Conservation (phyloP, 2,329 filamentous ascomycete genomes). For the Diaporthe caulivora region DNA sequence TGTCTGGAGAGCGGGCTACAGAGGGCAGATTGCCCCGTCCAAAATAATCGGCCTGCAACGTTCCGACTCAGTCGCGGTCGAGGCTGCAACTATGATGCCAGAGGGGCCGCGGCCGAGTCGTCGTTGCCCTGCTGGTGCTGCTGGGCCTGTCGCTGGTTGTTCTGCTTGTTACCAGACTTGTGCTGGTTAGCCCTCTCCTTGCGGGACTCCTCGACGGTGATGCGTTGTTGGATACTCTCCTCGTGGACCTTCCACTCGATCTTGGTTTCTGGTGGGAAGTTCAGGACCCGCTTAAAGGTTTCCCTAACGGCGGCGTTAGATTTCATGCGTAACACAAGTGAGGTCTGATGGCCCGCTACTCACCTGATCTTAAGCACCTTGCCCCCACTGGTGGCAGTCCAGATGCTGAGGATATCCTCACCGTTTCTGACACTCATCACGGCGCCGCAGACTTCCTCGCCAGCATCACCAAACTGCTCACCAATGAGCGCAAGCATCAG, state of each 20-base stretch:
- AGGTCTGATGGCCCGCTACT: conserved; percentile 47
- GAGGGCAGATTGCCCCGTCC: neutral
- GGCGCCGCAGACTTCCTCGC: conserved; percentile 93
- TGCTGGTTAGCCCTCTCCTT: conserved; percentile 80
- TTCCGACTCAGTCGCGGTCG: neutral
- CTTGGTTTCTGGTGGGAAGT: conserved; percentile 88
- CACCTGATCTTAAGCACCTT: conserved; percentile 97
- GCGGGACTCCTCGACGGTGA: conserved; percentile 89
- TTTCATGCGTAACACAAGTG: neutral
- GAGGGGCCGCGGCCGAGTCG: conserved; percentile 18
- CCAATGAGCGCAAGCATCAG: conserved; percentile 90
- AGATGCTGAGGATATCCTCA: conserved; percentile 97
- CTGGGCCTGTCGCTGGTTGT: conserved; percentile 45
- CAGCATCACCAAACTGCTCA: conserved; percentile 92
- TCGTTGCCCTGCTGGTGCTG: conserved; percentile 37
- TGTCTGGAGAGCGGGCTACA: neutral
- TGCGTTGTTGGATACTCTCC: conserved; percentile 92
- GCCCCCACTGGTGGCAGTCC: conserved; percentile 93
- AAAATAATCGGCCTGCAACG: too few species aligned
- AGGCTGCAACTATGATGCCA: conserved; percentile 33
- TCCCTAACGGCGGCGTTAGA: conserved; percentile 68
- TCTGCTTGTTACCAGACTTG: conserved; percentile 50
- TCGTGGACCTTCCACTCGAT: conserved; percentile 97
- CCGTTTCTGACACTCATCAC: conserved; percentile 95
- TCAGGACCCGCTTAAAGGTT: conserved; percentile 90